Base-by-base conservation (phyloP, 768 basidiomycete species). In the Goffeauzyma gilvescens region DNA sequence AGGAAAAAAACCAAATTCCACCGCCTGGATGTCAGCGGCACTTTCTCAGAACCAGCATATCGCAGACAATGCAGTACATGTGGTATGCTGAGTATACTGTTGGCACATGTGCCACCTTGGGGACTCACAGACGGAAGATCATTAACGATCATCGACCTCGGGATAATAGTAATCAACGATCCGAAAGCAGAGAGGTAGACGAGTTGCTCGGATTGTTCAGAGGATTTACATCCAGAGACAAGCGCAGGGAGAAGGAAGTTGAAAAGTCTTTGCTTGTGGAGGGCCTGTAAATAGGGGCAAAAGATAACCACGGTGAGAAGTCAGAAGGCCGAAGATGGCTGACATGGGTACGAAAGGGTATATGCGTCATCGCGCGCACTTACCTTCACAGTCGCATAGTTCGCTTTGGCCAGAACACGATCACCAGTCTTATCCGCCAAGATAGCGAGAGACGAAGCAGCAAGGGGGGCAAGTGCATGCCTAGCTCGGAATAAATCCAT, bases 101-200 rank as follows among this genome's bases (percentile, higher is more conserved):
- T n/a, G n/a, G n/a, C n/a, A n/a, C n/a, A n/a, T n/a, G n/a, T n/a
- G n/a, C 14, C 21, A 37, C 20, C 31, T 18, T 31, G n/a, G 3
- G 18, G 15, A 31, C 25, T 15, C 12, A 69, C 69, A 32, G 59
- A 65, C 0, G 77, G 61, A 60, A 96, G 72, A 50, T 83, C 73
- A 18, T 75, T 68, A 5, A 69, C 65, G 53, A 84, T 86, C 12
- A 81, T 65, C 3, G 75, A 68, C 48, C 80, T 78, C 1, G 89
- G 85, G 12, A 84, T 72, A 6, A 79, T 72, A 46, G 75, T 76
- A 49, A 95, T 73, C 7, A 96, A 68, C 17, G 78, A 77, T 0
- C 81, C 76, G 22, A 96, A 70, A 3, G 85, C 85, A 26, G 86
- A 76, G 2, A 96, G 72, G 58, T 80, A 76, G 1, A 83, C 74